A percentile compares a stretch with the other conserved stretches of the same genome.
These are phyloP conservation scores for Aspergillus ustus DNA, from an alignment of 2,329 filamentous ascomycete genomes.

Conservation along the genomic window DNA sequence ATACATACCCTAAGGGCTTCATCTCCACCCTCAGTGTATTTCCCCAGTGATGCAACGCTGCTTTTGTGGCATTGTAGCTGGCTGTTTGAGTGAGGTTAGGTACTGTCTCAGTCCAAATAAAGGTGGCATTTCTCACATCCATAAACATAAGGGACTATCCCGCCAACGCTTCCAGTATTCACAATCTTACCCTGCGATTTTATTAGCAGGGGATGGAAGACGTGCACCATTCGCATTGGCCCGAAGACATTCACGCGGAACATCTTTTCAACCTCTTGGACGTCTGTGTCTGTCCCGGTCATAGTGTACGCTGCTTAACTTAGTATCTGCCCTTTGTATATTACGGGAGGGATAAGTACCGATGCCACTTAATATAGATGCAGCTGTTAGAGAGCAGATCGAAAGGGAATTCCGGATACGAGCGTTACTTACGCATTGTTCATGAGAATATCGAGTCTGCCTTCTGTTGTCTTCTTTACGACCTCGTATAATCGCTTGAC, in stretches of 20 bases:
- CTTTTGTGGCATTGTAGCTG: conserved; percentile 17
- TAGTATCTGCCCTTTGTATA: background rate
- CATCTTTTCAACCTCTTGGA: conserved; percentile 10
- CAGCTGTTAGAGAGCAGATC: background rate
- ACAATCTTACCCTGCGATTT: conserved; percentile 27
- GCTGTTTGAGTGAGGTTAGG: background rate
- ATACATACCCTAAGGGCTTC: conserved; percentile 14
- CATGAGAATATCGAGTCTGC: conserved; percentile 11
- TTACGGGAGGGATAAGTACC: background rate
- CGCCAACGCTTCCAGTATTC: conserved; percentile 30
- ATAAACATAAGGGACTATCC: conserved; percentile 15
- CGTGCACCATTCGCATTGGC: conserved; percentile 14
- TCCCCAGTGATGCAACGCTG: conserved; percentile 13
- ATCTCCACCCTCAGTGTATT: conserved; percentile 18
- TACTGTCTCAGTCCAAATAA: too few species aligned
- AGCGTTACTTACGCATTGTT: conserved; percentile 10
- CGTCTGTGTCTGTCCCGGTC: conserved; percentile 13
- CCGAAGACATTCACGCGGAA: conserved; percentile 19
- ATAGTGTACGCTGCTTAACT: conserved; percentile 10
- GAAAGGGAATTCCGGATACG: background rate
- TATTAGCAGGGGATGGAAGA: conserved; percentile 11
- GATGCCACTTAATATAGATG: background rate
- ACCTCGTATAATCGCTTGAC: background rate
- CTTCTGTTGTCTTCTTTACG: background rate
- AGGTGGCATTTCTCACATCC: background rate